Base-by-base conservation (phyloP, 257 asterid genomes). In the Verbena officinalis region DNA sequence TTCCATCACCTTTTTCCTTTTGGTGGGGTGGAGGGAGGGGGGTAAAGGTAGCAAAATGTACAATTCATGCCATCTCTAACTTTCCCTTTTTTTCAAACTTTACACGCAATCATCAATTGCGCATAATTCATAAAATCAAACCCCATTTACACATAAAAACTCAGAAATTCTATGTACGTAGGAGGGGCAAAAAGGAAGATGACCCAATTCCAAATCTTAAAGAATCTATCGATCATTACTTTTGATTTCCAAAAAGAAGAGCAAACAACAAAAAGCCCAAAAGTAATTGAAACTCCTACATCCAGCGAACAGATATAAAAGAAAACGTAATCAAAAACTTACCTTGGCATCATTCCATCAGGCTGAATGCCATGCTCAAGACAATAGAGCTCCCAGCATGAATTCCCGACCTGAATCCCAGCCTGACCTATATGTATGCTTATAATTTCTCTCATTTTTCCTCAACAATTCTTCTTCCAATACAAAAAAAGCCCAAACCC, bases 331-430 rank as follows among this genome's bases (percentile, higher is more conserved):
- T 2, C 5, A 27, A 27, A 27, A 27, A 5, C 15, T 27, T 56
- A 89, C 97, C 97, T 89, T 17, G 97, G 97, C 97, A 89, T 89
- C 84, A 81, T 71, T 55, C 97, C 97, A 73, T 89, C 95, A 7
- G 94, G 93, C 50, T 86, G 91, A 67, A 88, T 88, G 75, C 87
- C 96, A 77, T 88, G 96, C 68, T 88, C 96, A 49, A 84, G 91
- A 78, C 95, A 86, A 65, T 86, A 86, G 24, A 87, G 87, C 77
- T 87, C 95, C 95, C 95, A 88, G 51, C 96, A 89, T 0, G 96
- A 84, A 71, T 89, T 89, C 16, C 96, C 96, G 1, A 90, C 97
- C 76, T 90, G 97, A 81, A 90, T 90, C 42, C 97, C 97, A 0
- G 97, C 97, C 61, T 90, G 97, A 21, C 97, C 97, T 12, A 90